Percentiles rank a stretch among this genome's conserved stretches.
Evolutionary conservation across 257 asterid genomes (phyloP).

Genomic region (Solanum gandarillasii): DNA sequence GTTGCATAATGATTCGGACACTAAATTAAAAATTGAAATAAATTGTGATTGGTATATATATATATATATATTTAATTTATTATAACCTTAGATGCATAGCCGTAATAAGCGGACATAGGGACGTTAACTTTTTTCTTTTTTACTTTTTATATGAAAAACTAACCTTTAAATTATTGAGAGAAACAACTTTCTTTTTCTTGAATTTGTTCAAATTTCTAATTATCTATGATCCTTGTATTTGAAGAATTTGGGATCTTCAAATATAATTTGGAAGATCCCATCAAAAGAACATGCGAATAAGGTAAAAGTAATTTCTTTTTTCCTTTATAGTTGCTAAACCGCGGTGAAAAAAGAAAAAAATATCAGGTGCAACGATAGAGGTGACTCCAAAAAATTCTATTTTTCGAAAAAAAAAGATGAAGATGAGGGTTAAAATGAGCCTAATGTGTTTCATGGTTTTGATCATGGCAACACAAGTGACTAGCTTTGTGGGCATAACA

Average conservation of each 20-base stretch:
- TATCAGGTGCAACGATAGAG: not conserved
- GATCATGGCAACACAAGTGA: not conserved
- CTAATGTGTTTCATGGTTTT: not conserved
- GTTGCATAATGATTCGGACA: not conserved
- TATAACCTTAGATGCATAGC: not conserved
- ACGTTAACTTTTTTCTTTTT: not conserved
- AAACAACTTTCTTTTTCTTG: not conserved
- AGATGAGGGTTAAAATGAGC: not conserved
- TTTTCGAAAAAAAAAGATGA: not conserved
- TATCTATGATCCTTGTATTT: not conserved
- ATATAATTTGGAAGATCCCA: not conserved
- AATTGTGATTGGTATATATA: not conserved
- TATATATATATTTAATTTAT: not conserved
- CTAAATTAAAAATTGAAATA: not conserved
- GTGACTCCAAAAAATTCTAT: not conserved
- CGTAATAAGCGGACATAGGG: not conserved
- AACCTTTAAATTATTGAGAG: not conserved
- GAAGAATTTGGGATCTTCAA: not conserved
- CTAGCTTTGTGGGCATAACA: slow-evolving; percentile 11
- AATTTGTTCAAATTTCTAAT: not conserved
- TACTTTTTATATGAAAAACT: not conserved
- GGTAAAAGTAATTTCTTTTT: not conserved
- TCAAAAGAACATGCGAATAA: not conserved
- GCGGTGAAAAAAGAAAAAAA: not conserved
- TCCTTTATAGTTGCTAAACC: not conserved